A percentile compares a stretch with the other conserved stretches of the same genome.
Conservation (phyloP, 1,284 basidiomycete species). For the Phlebopus sp. region DNA sequence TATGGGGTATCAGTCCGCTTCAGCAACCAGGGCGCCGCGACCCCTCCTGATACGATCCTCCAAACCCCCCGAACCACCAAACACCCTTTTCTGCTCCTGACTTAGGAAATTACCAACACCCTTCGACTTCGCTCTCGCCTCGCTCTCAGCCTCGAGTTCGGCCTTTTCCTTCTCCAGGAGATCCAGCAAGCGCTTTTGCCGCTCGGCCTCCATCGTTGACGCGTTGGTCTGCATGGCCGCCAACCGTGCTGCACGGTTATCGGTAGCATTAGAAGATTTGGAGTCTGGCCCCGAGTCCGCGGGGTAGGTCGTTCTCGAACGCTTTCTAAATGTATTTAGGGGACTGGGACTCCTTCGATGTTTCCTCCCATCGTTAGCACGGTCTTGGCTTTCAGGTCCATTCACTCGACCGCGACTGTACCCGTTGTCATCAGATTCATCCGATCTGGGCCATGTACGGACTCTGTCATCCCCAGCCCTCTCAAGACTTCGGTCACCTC, state of each 20-base stretch:
- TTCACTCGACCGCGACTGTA: constrained; percentile 25
- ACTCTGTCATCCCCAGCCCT: constrained; percentile 18
- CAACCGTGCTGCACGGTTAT: constrained; percentile 76
- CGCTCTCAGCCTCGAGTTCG: constrained; percentile 64
- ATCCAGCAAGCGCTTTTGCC: constrained; percentile 62
- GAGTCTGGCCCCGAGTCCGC: constrained; percentile 22
- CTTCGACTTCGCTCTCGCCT: constrained; percentile 57
- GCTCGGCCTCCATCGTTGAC: constrained; percentile 55
- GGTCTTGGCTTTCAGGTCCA: constrained; percentile 19
- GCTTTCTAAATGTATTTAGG: constrained; percentile 33
- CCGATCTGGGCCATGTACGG: constrained; percentile 41
- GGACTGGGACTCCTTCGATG: constrained; percentile 49
- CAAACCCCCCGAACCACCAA: constrained; percentile 69
- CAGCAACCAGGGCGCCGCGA: constrained; percentile 58
- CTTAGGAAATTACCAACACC: constrained; percentile 73
- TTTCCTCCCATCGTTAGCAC: constrained; percentile 34
- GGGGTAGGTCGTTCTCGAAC: constrained; percentile 37
- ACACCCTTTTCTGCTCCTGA: constrained; percentile 74
- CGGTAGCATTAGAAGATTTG: constrained; percentile 27
- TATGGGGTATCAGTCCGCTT: constrained; percentile 42
- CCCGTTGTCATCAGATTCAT: constrained; percentile 45
- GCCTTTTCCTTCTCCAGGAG: constrained; percentile 72
- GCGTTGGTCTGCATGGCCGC: constrained; percentile 86
- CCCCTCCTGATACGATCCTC: constrained; percentile 74
- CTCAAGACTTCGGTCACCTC: constrained; percentile 22